phyloP scores from a whole-genome alignment of 2,329 filamentous ascomycete genomes.

The Bipolaris zeicola region DNA sequence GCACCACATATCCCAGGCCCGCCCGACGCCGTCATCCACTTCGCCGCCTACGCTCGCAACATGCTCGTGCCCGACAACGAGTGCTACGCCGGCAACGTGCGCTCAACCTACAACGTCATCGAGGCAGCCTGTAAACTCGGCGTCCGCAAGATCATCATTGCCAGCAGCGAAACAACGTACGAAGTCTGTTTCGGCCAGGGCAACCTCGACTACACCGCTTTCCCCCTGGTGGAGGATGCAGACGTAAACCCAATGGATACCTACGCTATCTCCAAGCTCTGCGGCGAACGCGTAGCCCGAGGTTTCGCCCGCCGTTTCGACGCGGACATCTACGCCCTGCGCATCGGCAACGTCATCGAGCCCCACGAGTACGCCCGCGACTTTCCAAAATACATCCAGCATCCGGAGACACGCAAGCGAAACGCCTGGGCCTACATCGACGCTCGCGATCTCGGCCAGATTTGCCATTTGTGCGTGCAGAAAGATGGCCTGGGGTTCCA shows the following conservation, averaged over 20 bases:
- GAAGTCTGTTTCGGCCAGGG: conserved; percentile 67
- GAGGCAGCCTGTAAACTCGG: conserved; percentile 67
- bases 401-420: conserved; percentile 58
- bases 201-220: conserved; percentile 60
- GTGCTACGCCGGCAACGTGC: conserved; percentile 62
- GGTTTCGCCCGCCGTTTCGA: conserved; percentile 62
- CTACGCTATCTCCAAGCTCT: conserved; percentile 66
- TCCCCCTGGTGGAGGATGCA: conserved; percentile 64
- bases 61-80: conserved; percentile 67
- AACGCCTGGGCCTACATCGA: conserved; percentile 70
- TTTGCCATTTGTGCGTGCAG: conserved; percentile 61
- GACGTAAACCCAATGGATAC: conserved; percentile 66
- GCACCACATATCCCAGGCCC: conserved; percentile 50
- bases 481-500: conserved; percentile 65
- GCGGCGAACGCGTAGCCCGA: conserved; percentile 62
- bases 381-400: conserved; percentile 58
- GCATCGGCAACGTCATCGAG: conserved; percentile 67
- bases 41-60: conserved; percentile 63
- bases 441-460: conserved; percentile 65
- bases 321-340: conserved; percentile 64
- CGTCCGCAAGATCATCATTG: conserved; percentile 66
- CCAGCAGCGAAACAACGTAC: conserved; percentile 64
- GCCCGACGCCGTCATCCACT: conserved; percentile 68
- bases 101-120: conserved; percentile 65
- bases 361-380: conserved; percentile 64